These are phyloP conservation scores for Salix brachista DNA, from an alignment of 345 rosid genomes.

Conservation along the genomic window DNA sequence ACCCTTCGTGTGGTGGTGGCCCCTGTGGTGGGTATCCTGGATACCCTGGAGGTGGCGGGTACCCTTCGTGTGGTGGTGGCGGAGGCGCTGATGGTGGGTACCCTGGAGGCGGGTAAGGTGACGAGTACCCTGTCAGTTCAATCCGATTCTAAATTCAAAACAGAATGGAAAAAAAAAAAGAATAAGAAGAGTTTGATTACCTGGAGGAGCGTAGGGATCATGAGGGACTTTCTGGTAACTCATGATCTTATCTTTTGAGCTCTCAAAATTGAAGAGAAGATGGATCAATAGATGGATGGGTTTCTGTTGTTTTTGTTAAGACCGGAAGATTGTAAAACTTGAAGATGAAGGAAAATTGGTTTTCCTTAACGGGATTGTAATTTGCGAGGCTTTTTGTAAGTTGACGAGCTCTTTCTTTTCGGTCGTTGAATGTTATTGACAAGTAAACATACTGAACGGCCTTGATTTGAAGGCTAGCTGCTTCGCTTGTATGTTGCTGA, in stretches of 20 bases:
- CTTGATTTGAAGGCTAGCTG: not conserved
- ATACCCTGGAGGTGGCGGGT: too few relatives aligned
- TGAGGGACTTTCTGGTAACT: conserved; percentile 59
- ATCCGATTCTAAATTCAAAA: conserved; percentile 2
- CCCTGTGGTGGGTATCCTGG: too few relatives aligned
- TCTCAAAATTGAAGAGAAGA: not conserved
- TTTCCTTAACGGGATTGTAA: not conserved
- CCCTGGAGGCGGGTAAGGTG: not conserved
- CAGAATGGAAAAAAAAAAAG: not conserved
- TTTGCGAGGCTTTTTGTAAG: not conserved
- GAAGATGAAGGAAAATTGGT: too few relatives aligned
- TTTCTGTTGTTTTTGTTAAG: not conserved
- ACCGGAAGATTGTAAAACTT: too few relatives aligned
- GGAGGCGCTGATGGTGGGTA: too few relatives aligned
- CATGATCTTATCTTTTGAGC: conserved; percentile 22
- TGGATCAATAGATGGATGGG: not conserved
- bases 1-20: not conserved
- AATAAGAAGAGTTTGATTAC: conserved; percentile 16
- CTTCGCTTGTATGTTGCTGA: not conserved
- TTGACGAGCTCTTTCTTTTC: not conserved
- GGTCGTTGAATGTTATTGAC: not conserved
- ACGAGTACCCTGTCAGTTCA: conserved; percentile 32
- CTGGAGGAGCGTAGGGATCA: conserved; percentile 61
- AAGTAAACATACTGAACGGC: not conserved
- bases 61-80: too few relatives aligned